phyloP scores from a whole-genome alignment of 306 rosid genomes.

The Malus asiatica region DNA sequence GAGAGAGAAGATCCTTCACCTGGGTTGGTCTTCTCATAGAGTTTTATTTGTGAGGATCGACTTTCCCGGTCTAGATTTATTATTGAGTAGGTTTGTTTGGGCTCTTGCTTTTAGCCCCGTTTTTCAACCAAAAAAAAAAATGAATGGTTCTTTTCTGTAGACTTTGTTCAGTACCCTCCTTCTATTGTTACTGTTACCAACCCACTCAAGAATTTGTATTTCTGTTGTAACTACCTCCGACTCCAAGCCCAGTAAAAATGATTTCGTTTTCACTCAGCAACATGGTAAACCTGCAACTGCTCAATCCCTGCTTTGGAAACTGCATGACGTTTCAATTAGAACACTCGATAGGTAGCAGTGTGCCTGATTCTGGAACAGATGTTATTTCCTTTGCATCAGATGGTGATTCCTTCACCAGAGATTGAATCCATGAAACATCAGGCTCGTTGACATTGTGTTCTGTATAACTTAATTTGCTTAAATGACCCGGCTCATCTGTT shows the following conservation, averaged over 20 bases:
- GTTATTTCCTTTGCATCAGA: neutral
- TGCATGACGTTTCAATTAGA: neutral
- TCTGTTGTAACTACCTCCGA: neutral
- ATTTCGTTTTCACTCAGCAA: neutral
- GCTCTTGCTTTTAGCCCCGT: no score
- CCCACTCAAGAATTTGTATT: neutral
- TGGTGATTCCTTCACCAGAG: slow-evolving; percentile 4
- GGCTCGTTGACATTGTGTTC: slow-evolving; percentile 6
- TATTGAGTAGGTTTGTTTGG: no score
- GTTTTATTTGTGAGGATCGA: no score
- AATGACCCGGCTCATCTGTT: neutral
- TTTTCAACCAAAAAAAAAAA: neutral
- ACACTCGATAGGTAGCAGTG: neutral
- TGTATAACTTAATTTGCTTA: neutral
- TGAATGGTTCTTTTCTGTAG: neutral
- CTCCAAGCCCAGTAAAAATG: neutral
- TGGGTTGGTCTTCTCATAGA: neutral
- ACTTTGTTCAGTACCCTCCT: neutral
- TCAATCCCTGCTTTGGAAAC: neutral
- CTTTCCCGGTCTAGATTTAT: no score
- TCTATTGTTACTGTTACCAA: neutral
- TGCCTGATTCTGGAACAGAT: neutral
- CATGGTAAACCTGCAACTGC: neutral
- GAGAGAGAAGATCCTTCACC: neutral
- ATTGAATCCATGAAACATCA: slow-evolving; percentile 9